phyloP scores from a whole-genome alignment of 768 basidiomycete species.

The Lyophyllum shimeji region DNA sequence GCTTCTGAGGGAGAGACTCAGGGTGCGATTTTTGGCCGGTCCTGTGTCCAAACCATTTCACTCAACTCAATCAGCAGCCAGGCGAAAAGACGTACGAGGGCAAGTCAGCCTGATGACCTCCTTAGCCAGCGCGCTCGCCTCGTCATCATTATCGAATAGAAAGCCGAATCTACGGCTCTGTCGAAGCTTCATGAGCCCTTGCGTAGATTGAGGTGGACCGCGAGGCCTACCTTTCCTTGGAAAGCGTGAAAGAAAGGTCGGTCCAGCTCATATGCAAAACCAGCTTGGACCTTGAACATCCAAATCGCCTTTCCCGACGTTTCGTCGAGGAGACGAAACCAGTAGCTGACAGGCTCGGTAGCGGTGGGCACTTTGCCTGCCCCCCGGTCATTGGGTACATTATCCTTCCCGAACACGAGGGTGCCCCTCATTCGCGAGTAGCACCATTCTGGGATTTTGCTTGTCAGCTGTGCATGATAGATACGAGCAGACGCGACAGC shows the following conservation, averaged over 20 bases:
- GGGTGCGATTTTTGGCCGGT: slow-evolving; percentile 23
- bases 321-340: slow-evolving; percentile 66
- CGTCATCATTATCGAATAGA: slow-evolving; percentile 49
- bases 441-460: slow-evolving; percentile 51
- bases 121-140: slow-evolving; percentile 39
- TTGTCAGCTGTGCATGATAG: slow-evolving; percentile 58
- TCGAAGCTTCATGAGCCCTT: slow-evolving; percentile 51
- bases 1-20: slow-evolving; percentile 37
- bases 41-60: slow-evolving; percentile 16
- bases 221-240: slow-evolving; percentile 69
- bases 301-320: slow-evolving; percentile 61
- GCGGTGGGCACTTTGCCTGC: slow-evolving; percentile 12
- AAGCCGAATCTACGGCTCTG: slow-evolving; percentile 55
- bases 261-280: slow-evolving; percentile 75
- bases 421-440: slow-evolving; percentile 61
- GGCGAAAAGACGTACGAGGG: slow-evolving; percentile 22
- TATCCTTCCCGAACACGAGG: slow-evolving; percentile 52
- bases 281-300: slow-evolving; percentile 62
- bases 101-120: slow-evolving; percentile 33
- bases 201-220: neutral
- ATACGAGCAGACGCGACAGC: slow-evolving; percentile 57
- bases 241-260: slow-evolving; percentile 93
- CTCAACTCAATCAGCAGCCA: slow-evolving; percentile 4
- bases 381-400: slow-evolving; percentile 31
- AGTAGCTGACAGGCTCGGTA: slow-evolving; percentile 37